Evolutionary conservation across 2,329 filamentous ascomycete genomes (phyloP).

Genomic region (Orbilia quercus): DNA sequence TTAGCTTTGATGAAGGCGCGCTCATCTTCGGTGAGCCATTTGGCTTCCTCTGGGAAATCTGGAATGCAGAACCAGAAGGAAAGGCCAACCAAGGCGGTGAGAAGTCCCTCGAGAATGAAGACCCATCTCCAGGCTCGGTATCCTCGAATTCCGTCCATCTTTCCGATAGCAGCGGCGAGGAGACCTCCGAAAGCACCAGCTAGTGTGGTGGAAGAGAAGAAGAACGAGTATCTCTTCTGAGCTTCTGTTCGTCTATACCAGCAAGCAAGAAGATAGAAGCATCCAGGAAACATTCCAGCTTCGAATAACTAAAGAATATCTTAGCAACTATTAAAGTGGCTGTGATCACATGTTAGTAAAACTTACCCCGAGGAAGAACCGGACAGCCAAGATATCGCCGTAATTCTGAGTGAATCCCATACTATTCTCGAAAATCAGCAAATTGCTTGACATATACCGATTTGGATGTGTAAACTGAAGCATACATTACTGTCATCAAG

Average conservation of each 20-base stretch:
- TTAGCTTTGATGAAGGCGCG: constrained; percentile 74
- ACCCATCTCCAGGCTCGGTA: constrained; percentile 84
- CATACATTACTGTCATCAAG: constrained; percentile 63
- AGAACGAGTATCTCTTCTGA: constrained; percentile 91
- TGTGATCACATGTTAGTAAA: not conserved
- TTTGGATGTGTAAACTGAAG: not conserved
- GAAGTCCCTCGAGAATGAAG: constrained; percentile 79
- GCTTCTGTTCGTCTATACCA: constrained; percentile 90
- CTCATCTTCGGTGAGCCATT: constrained; percentile 79
- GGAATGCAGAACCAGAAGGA: constrained; percentile 77
- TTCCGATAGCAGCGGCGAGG: constrained; percentile 85
- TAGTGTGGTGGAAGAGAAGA: constrained; percentile 84
- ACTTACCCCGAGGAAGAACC: constrained; percentile 81
- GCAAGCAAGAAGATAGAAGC: constrained; percentile 80
- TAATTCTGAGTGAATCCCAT: constrained; percentile 80
- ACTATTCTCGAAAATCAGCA: constrained; percentile 24
- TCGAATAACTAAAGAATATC: constrained; percentile 63
- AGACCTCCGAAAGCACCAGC: constrained; percentile 88
- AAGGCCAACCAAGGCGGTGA: constrained; percentile 73
- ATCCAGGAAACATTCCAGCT: constrained; percentile 80
- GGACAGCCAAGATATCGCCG: constrained; percentile 77
- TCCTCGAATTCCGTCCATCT: constrained; percentile 77
- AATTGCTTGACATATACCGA: not conserved
- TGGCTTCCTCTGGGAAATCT: constrained; percentile 78
- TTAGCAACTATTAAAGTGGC: not conserved